These are phyloP conservation scores for Yamadazyma triangularis DNA, from an alignment of 1,139 yeast genomes.

Conservation along the genomic window DNA sequence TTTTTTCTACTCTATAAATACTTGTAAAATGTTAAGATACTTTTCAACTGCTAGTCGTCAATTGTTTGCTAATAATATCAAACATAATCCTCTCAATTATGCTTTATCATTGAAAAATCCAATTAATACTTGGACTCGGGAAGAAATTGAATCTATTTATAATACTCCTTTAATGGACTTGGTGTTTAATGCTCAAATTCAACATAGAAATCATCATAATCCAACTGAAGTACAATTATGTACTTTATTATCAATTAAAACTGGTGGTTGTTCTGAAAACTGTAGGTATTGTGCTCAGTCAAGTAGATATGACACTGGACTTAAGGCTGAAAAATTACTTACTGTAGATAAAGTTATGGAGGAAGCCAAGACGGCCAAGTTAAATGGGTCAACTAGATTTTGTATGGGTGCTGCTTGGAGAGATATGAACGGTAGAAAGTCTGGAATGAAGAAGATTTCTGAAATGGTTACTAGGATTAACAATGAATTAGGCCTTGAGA, in stretches of 20 bases:
- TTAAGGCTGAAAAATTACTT: conserved; percentile 63
- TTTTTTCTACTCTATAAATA: too few species aligned
- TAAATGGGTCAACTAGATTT: conserved; percentile 70
- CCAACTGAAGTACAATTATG: conserved; percentile 72
- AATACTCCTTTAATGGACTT: conserved; percentile 64
- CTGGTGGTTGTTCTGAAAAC: conserved; percentile 81
- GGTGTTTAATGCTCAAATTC: conserved; percentile 56
- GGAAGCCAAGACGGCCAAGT: conserved; percentile 63
- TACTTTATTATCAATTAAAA: conserved; percentile 67
- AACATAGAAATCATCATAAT: conserved; percentile 64
- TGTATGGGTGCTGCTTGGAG: conserved; percentile 92
- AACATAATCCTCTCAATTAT: too few species aligned
- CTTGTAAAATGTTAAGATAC: too few species aligned
- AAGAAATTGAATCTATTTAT: conserved; percentile 56
- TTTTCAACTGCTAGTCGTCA: too few species aligned
- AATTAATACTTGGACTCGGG: conserved; percentile 54
- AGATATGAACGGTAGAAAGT: conserved; percentile 75
- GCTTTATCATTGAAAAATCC: conserved; percentile 20
- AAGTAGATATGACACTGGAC: conserved; percentile 61
- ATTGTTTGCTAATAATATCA: too few species aligned
- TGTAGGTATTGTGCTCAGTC: conserved; percentile 82
- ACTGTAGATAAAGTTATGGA: conserved; percentile 56
- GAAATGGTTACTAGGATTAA: conserved; percentile 65
- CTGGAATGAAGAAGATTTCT: conserved; percentile 57
- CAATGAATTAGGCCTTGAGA: conserved; percentile 60